Evolutionary conservation across 148 eudicot genomes (phyloP).

Genomic region (Rhododendron ferrugineum): DNA sequence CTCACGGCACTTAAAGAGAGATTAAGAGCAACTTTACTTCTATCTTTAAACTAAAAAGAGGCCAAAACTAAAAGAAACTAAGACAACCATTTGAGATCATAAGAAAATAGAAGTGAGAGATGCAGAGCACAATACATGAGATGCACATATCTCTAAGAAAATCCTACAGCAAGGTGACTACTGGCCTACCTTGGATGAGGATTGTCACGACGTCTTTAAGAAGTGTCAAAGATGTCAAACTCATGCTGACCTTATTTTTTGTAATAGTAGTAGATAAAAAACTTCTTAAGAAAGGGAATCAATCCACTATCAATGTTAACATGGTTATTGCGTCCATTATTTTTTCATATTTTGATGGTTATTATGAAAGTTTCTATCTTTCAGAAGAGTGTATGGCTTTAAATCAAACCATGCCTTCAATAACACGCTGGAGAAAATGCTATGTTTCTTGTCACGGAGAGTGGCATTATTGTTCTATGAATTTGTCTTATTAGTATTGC

Average conservation of each 20-base stretch:
- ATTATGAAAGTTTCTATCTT: background rate
- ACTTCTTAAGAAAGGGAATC: background rate
- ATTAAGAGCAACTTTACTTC: background rate
- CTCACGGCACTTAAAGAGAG: background rate
- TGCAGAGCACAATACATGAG: background rate
- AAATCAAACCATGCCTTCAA: background rate
- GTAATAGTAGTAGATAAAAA: background rate
- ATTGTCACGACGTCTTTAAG: background rate
- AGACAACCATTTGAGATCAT: background rate
- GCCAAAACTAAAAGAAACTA: background rate
- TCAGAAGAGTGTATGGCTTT: background rate
- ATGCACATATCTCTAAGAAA: background rate
- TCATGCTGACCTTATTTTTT: background rate
- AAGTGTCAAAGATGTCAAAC: background rate
- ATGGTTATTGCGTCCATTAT: background rate
- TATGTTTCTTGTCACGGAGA: background rate
- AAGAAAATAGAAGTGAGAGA: background rate
- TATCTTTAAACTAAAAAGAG: background rate
- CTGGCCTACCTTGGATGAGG: background rate
- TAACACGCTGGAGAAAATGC: background rate
- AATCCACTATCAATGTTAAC: background rate
- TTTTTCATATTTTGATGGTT: background rate
- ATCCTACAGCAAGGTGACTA: background rate
- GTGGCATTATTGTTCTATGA: background rate
- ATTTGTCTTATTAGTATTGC: conserved; percentile 1